Evolutionary conservation across 2,329 filamentous ascomycete species (phyloP), one percentile per base, ranked within the genome.

Genomic region (Leptographium galeiforme): DNA sequence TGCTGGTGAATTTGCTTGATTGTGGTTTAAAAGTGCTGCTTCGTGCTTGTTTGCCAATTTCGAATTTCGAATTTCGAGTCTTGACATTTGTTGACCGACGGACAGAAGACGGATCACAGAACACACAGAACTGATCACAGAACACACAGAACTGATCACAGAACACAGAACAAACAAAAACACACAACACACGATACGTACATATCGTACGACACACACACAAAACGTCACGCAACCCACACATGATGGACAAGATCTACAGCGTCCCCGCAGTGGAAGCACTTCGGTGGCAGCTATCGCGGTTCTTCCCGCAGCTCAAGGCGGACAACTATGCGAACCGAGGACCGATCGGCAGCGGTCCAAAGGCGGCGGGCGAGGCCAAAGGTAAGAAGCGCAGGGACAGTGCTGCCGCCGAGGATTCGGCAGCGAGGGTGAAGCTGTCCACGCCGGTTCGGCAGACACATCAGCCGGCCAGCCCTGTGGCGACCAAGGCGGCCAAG

Each of bases 391-490:
- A 19, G 6, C 13, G 30, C 48, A n/a, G 10, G 38, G 38, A 7
- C 19, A 32, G 16, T 12, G 25, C 19, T 4, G 30, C 13, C 12
- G 19, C 43, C 19, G 16, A n/a, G 19, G 43, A n/a, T 25, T 4
- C 19, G 11, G 10, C 13, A 3, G 19, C 19, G 30, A n/a, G 43
- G 33, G 36, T 56, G 13, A 13, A 52, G 13, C n/a, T 54, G 30
- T 39, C 53, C 34, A 48, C 34, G 5, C 53, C 54, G 13, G 16
- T 52, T 33, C 53, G 54, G 54, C 48, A 50, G 8, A n/a, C 54
- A 4, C 52, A 52, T 8, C 50, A 41, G 16, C 19, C 44, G n/a
- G 41, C 40, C 3, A 18, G n/a, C 16, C 36, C 43, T 6, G 4
- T 13, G 12, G 7, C 25, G 2, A 14, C 10, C 10, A 12, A 44